Base-by-base conservation (phyloP, 140 eudicot genomes). In the Erigeron philadelphicus region DNA sequence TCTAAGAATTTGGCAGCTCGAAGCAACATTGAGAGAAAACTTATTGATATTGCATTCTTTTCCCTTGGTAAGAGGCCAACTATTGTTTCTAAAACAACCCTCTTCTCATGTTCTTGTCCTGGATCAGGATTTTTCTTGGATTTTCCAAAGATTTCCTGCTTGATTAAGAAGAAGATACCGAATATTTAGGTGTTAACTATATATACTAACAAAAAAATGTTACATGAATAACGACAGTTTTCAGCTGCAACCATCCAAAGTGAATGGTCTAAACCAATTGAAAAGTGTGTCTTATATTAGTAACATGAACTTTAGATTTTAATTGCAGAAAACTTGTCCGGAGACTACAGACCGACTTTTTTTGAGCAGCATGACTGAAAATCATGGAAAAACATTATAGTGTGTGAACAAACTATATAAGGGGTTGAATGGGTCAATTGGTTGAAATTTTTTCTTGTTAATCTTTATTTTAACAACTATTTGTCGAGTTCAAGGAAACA, bases 1-100 rank as follows among this genome's bases (percentile, higher is more conserved):
- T 93, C 90, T 2, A 93, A 79, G 73, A 70, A 82, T 70, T 80
- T 87, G 7, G 99, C 83, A 25, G 95, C 87, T 44, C 95, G 81
- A 66, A 93, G 97, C 67, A 93, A 76, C 96, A 89, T 89, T 8
- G 99, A 83, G 44, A 93, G 94, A 81, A 93, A 89, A 78, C 99
- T 86, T 53, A 93, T 88, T 1, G 99, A 85, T 44, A 85, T 75
- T 9, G 89, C 80, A 72, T 89, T 87, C 71, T 79, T 87, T 84
- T 89, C 99, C 66, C 87, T 82, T 42, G 99, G 99, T 44, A 93
- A 73, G 47, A 93, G 94, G 73, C 97, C 81, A 18, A 89, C 99
- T 75, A 93, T 87, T 12, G 97, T 89, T 79, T 93, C 99, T 41
- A 93, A 64, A 46, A 87, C 81, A n/a, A 81, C 87, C 75, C 97